Evolutionary conservation across 2,329 filamentous ascomycete species (phyloP), one percentile per base, ranked within the genome.

Genomic region (Aspergillus flavus): DNA sequence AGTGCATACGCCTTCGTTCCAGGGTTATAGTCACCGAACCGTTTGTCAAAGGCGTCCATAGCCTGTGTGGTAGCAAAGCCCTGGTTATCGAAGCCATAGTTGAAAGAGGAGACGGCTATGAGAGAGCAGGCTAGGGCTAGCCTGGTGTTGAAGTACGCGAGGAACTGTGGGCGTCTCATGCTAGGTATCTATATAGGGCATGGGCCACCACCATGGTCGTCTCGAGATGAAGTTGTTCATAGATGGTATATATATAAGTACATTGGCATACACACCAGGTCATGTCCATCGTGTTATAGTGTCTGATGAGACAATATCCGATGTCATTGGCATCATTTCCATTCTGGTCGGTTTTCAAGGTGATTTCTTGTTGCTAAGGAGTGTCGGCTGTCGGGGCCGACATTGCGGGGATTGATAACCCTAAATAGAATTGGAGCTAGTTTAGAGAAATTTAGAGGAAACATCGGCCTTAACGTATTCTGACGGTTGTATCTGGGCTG

Each of bases 51-150:
- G 2, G 75, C 58, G 14, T 72, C 66, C 78, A 80, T 80, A 3
- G 78, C 74, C 64, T 80, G 78, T 0, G 74, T 77, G 0, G 72
- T 76, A 0, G 75, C 70, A 56, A 78, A 78, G 0, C 71, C 79
- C 53, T 78, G 74, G 48, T 79, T 78, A 58, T 80, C 78, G 21
- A 80, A 78, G 32, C 78, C 78, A 72, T 79, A 80, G 59, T 79
- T 80, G 61, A 80, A 75, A 0, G 71, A 72, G 0, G 75, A 78
- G 4, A 80, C 64, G 12, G 77, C 77, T 39, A 80, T 76, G 36
- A 80, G 60, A 57, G 54, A 46, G 5, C 58, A 58, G 10, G 65
- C 61, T 30, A 65, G 21, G 19, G 54, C 50, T 12, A 65, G 54
- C 4, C 19, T 60, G 23, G 34, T 36, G 46, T 65, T 65, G 61